Evolutionary conservation across 257 asterid species (phyloP).

Genomic region (Ajuga chamaepitys): DNA sequence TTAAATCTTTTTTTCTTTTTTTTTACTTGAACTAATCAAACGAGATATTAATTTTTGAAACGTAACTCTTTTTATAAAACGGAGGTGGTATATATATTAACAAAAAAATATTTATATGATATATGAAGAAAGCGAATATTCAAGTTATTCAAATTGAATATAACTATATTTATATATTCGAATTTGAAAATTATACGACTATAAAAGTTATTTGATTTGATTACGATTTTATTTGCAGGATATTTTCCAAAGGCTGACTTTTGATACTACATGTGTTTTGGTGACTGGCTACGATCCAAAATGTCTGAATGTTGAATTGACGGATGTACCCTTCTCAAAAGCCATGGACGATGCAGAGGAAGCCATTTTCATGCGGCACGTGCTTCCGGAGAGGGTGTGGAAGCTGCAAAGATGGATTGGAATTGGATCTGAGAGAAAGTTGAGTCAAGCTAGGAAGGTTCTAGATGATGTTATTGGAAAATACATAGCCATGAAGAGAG

Average conservation of each 20-base stretch:
- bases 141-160: too few species aligned
- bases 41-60: too few species aligned
- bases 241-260: constrained; percentile 51
- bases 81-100: too few species aligned
- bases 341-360: constrained; percentile 63
- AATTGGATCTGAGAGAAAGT: constrained; percentile 39
- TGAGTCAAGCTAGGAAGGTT: constrained; percentile 28
- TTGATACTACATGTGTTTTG: constrained; percentile 47
- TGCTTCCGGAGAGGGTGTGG: constrained; percentile 49
- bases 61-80: too few species aligned
- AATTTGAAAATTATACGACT: too few species aligned
- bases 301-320: constrained; percentile 35
- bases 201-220: too few species aligned
- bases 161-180: too few species aligned
- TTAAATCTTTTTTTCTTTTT: too few species aligned
- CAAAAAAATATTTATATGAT: too few species aligned
- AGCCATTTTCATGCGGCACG: constrained; percentile 41
- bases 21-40: too few species aligned
- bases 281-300: constrained; percentile 60
- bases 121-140: too few species aligned
- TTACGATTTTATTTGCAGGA: constrained; percentile 28
- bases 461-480: constrained; percentile 32
- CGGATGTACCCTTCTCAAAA: constrained; percentile 45
- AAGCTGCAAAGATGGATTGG: constrained; percentile 37
- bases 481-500: constrained; percentile 38